Evolutionary conservation across 805 yeast genomes (phyloP), one percentile per base, ranked within the genome.

Genomic region (Candida vaughaniae): DNA sequence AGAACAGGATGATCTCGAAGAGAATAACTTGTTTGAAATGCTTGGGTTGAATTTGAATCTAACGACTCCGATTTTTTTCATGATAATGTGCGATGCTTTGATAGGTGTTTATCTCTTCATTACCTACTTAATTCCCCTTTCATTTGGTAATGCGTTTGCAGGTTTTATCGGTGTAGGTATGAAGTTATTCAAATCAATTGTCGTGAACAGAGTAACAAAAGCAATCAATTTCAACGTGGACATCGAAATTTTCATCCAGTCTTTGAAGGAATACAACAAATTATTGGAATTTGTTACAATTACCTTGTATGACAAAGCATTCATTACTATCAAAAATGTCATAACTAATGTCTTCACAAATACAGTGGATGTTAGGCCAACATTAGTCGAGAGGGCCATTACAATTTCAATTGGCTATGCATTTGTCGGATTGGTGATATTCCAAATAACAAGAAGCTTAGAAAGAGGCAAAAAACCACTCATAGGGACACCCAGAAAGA

Each of bases 101-200:
- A 56, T 65, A 19, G 52, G 66, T 1, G 48, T 60, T 2, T 71
- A 70, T 39, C 49, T 75, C 25, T 56, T 69, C 20, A 29, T 64
- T 10, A 58, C 73, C 0, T 78, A 75, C 46, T 56, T 71, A 12
- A 42, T 75, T 3, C 82, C 84, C 8, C 69, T 75, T 5, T 47
- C 68, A 29, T 30, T 73, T 3, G 83, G 82, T 7, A 50, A 53
- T 12, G 22, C 33, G 34, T 48, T 10, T 12, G 25, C 29, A 4
- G 19, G 39, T 3, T 22, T 16, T 41, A 39, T 34, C 36, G 60
- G 62, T 16, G 22, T 25, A 10, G 9, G 29, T 11, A 9, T 39
- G 4, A 31, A 29, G 16, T n/a, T 43, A 6, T 29, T 31, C 10
- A 33, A 22, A 23, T 10, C 30, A 2, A 20, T 29, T 4, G 8